Evolutionary conservation across 2,329 filamentous ascomycete species (phyloP).

Genomic region (Didymella arachidicola): DNA sequence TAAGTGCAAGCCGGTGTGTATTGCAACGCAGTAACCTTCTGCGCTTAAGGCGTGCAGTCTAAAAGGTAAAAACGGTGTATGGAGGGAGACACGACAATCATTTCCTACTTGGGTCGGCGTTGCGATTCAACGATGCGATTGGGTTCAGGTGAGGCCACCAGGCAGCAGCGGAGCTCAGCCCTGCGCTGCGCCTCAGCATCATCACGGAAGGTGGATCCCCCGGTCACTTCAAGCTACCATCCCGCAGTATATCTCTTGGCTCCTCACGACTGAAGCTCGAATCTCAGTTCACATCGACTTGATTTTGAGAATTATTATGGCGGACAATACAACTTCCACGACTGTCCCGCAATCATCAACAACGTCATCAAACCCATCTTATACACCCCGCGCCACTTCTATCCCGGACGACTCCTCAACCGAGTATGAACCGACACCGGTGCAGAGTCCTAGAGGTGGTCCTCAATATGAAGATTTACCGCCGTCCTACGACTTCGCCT

Average conservation of each 20-base stretch:
- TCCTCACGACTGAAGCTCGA: neutral
- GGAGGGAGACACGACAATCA: neutral
- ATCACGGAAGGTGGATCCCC: slow-evolving; percentile 10
- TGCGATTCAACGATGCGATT: slow-evolving; percentile 11
- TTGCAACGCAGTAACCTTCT: neutral
- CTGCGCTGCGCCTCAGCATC: slow-evolving; percentile 20
- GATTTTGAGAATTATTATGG: slow-evolving; percentile 25
- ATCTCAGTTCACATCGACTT: neutral
- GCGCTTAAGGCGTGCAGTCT: neutral
- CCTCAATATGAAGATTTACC: slow-evolving; percentile 49
- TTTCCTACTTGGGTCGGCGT: neutral
- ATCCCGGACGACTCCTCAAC: slow-evolving; percentile 45
- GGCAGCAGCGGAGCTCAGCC: slow-evolving; percentile 19
- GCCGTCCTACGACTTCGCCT: slow-evolving; percentile 49
- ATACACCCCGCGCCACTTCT: slow-evolving; percentile 41
- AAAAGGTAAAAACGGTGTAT: neutral
- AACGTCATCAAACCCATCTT: slow-evolving; percentile 27
- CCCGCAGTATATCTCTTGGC: slow-evolving; percentile 12
- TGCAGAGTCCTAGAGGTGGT: slow-evolving; percentile 41
- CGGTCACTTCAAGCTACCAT: slow-evolving; percentile 1
- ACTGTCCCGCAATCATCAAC: slow-evolving; percentile 23
- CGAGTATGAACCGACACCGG: slow-evolving; percentile 43
- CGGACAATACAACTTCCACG: slow-evolving; percentile 26
- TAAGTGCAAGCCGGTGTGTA: neutral
- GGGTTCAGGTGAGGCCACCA: neutral